Evolutionary conservation across 1,284 basidiomycete genomes (phyloP).

Genomic region (Leucoagaricus sp.): DNA sequence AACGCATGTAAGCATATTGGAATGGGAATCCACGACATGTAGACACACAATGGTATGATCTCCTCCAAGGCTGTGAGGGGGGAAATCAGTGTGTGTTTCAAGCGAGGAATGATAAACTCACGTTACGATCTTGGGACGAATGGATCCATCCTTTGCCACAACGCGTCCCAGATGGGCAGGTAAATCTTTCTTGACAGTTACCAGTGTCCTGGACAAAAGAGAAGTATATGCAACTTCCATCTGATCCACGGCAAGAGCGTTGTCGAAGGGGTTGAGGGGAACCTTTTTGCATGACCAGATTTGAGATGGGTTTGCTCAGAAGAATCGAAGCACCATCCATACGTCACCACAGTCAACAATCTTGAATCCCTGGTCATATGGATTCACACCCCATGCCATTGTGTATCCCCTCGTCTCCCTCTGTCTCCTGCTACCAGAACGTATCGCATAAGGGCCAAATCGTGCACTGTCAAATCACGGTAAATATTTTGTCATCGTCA

Average conservation of each 20-base stretch:
- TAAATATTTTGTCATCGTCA: background rate
- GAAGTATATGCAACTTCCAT: slow-evolving; percentile 79
- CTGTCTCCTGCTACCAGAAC: slow-evolving; percentile 74
- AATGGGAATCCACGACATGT: background rate
- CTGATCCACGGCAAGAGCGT: slow-evolving; percentile 74
- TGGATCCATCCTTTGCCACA: slow-evolving; percentile 53
- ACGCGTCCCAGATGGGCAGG: slow-evolving; percentile 20
- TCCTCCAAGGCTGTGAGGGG: slow-evolving; percentile 61
- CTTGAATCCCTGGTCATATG: slow-evolving; percentile 56
- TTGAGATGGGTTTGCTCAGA: background rate
- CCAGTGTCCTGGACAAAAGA: slow-evolving; percentile 56
- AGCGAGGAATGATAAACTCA: slow-evolving; percentile 25
- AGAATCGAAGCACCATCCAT: slow-evolving; percentile 21
- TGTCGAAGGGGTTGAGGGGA: slow-evolving; percentile 72
- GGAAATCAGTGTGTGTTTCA: background rate
- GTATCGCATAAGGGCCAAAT: slow-evolving; percentile 82
- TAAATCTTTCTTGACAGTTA: slow-evolving; percentile 24
- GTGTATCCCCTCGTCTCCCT: slow-evolving; percentile 58
- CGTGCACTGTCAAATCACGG: slow-evolving; percentile 49
- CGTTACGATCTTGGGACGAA: slow-evolving; percentile 72
- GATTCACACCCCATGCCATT: slow-evolving; percentile 67
- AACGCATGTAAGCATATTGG: too few species aligned
- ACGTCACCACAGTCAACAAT: slow-evolving; percentile 85
- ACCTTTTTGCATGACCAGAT: slow-evolving; percentile 42
- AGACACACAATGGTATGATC: slow-evolving; percentile 72